Conservation (phyloP, 345 rosid genomes). For the Arabidopsis suecica region DNA sequence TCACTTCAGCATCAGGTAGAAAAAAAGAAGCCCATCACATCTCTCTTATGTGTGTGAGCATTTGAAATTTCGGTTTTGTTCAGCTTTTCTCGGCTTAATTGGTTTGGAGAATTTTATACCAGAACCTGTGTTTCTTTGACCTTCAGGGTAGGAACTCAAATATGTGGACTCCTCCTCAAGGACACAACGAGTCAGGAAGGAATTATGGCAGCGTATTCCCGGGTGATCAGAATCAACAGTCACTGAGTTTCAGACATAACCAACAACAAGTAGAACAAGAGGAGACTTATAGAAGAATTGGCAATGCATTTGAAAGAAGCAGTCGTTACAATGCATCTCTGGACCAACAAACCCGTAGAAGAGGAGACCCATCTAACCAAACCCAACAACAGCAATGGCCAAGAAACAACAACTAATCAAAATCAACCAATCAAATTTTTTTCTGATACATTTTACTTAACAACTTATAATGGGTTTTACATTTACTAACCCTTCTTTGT, state of each 20-base stretch:
- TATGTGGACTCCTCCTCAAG: constrained; percentile 73
- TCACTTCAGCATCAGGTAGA: constrained; percentile 69
- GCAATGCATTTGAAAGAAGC: constrained; percentile 47
- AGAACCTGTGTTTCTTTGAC: neutral
- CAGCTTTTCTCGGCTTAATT: constrained; percentile 6
- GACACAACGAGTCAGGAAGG: constrained; percentile 65
- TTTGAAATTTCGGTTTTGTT: neutral
- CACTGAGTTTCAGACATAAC: constrained; percentile 60
- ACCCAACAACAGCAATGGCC: constrained; percentile 63
- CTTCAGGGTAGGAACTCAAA: constrained; percentile 66
- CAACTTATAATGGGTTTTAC: too few relatives aligned
- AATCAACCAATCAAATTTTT: neutral
- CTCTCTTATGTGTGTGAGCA: neutral
- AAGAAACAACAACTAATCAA: constrained; percentile 60
- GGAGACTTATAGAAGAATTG: constrained; percentile 62
- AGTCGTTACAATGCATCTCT: constrained; percentile 64
- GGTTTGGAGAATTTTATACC: neutral
- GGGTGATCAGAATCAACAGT: constrained; percentile 79
- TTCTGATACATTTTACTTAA: neutral
- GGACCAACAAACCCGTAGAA: constrained; percentile 54
- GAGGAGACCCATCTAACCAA: constrained; percentile 66
- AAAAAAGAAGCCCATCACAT: neutral
- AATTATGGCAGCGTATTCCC: constrained; percentile 60
- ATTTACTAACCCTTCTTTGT: too few relatives aligned
- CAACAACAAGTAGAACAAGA: constrained; percentile 64